Evolutionary conservation across 202 grass and related monocot genomes (phyloP), one percentile per base, ranked within the genome.

Genomic region (Musa balbisiana): DNA sequence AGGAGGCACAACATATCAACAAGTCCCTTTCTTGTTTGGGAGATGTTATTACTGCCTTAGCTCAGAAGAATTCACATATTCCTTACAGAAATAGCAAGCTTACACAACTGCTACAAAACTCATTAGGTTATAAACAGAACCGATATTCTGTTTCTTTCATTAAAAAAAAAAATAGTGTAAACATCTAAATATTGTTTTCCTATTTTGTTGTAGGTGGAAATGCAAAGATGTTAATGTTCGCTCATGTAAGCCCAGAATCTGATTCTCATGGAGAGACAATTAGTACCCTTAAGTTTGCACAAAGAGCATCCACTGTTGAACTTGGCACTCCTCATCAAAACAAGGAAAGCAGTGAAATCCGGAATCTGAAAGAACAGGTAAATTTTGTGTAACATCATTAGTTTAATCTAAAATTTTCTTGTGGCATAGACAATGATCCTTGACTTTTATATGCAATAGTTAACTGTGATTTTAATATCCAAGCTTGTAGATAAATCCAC

Each of bases 71-170:
- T 74, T 91, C 93, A 58, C 90, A 97, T 78, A 88, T 97, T 76
- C 93, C 93, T 24, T 92, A 97, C 76, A 82, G 90, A 88, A 97
- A 97, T 69, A 97, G 88, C 88, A 92, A 97, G 85, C 90, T 97
- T 66, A 97, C 93, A 53, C 90, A 97, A 76, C 69, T 92, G 59
- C 73, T 97, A 64, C 90, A 92, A 23, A 89, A 84, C 65, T 97
- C 93, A 79, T 79, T 97, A 91, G 93, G 90, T 92, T 82, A 72
- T 72, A 27, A 58, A 43, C 43, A 52, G 2, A 69, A 33, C 1
- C 53, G 17, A 64, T 55, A 8, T 14, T 78, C 23, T 16, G 2
- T 26, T 25, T 67, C 13, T 54, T 53, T 74, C 26, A 24, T 69
- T 79, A 62, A 8, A 25, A 53, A 72, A 64, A 29, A 67, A 17